Evolutionary conservation across 176 grass and related monocot species (phyloP).

Genomic region (Elaeis guineensis): DNA sequence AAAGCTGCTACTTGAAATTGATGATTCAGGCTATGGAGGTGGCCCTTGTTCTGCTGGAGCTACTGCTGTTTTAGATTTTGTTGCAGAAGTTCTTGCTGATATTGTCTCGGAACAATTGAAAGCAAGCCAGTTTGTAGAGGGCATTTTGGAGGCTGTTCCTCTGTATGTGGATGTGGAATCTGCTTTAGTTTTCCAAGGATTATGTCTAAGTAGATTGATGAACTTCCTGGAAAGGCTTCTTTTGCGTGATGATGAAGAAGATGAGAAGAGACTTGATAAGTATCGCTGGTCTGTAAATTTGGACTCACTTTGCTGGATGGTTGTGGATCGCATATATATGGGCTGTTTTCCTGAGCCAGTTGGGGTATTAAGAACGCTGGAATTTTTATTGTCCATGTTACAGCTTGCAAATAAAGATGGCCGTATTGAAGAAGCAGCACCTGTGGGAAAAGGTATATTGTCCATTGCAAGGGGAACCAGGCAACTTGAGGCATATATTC

Average conservation of each 20-base stretch:
- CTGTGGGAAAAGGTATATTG: slow-evolving; percentile 85
- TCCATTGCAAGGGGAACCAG: slow-evolving; percentile 80
- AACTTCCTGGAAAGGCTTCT: slow-evolving; percentile 96
- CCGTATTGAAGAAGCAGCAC: slow-evolving; percentile 78
- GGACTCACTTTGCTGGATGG: slow-evolving; percentile 93
- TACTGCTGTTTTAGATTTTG: slow-evolving; percentile 93
- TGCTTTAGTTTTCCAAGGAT: slow-evolving; percentile 84
- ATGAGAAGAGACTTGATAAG: slow-evolving; percentile 91
- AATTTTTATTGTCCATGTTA: slow-evolving; percentile 95
- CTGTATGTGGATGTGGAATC: slow-evolving; percentile 84
- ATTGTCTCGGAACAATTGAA: slow-evolving; percentile 82
- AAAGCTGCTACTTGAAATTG: slow-evolving; percentile 78
- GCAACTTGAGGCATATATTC: slow-evolving; percentile 92
- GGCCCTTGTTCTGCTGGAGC: slow-evolving; percentile 93
- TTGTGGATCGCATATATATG: slow-evolving; percentile 92
- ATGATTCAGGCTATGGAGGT: slow-evolving; percentile 94
- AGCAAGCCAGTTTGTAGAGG: slow-evolving; percentile 76
- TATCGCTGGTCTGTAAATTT: slow-evolving; percentile 85
- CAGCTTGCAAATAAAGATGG: slow-evolving; percentile 98
- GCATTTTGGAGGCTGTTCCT: slow-evolving; percentile 76
- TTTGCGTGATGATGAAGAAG: slow-evolving; percentile 89
- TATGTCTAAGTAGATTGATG: slow-evolving; percentile 97
- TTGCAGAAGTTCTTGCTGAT: slow-evolving; percentile 93
- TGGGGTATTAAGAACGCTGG: slow-evolving; percentile 69
- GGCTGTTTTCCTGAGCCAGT: slow-evolving; percentile 86